Evolutionary conservation across 345 rosid genomes (phyloP), one percentile per base, ranked within the genome.

Genomic region (Citrus cavaleriei): DNA sequence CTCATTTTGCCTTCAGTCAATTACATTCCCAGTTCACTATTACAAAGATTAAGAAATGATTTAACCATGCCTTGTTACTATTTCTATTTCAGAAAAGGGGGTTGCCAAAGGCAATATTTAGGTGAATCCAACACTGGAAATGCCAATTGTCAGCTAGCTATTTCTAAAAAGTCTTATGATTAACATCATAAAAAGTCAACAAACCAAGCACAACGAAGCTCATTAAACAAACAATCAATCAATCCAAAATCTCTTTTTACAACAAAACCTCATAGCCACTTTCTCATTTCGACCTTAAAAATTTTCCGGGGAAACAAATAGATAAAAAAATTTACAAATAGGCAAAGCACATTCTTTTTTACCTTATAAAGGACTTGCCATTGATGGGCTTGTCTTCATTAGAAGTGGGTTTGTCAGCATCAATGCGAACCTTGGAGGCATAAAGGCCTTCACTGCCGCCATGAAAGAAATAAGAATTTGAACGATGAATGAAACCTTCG

Each of bases 401-500:
- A 22, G 81, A 58, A 54, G 68, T 40, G 68, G 79, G 49, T 22
- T 38, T 74, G 19, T 38, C 70, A 61, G 42, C 10, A 22, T 79
- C 79, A 58, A 61, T 9, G 19, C 54, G 73, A 65, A 63, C 55
- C 66, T 80, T 72, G 30, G 89, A 86, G 68, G 88, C 89, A 70
- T 81, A 88, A 71, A 86, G 89, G 79, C 91, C 89, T 82, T 88
- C 91, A 42, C 89, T 85, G 28, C 89, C 91, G 59, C 91, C 91
- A 62, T 86, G 91, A 83, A 85, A 83, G 87, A 85, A 88, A 84
- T 55, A 88, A 71, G 91, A 84, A 77, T 88, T 86, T 72, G 89
- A 85, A 58, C 88, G 88, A 64, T 40, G 89, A 68, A 76, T 72
- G 78, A 88, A 88, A 54, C 69, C 27, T 66, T 80, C 84, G 68